Percentiles rank a stretch among this genome's conserved stretches.
Conservation (phyloP, 345 rosid species). For the Microcos paniculata region DNA sequence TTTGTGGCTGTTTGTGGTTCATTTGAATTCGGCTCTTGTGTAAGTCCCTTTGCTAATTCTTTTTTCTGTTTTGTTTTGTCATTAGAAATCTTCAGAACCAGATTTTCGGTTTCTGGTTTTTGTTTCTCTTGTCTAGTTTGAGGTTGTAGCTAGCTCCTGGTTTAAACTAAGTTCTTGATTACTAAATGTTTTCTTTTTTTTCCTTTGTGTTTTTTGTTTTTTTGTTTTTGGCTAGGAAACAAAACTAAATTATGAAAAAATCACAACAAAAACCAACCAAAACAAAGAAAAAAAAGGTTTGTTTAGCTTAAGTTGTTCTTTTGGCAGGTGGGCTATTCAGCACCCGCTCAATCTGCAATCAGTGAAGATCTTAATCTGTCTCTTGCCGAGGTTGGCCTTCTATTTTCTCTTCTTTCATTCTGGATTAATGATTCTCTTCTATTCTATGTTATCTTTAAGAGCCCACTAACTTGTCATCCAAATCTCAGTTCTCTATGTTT, state of each 20-base stretch:
- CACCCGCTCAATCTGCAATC: conserved; percentile 85
- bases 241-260: conserved; percentile 14
- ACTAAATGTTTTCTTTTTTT: conserved; percentile 26
- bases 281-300: conserved; percentile 20
- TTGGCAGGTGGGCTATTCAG: conserved; percentile 93
- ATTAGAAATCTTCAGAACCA: neutral
- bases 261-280: conserved; percentile 4
- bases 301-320: conserved; percentile 46
- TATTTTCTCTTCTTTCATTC: neutral
- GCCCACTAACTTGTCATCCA: neutral
- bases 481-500: conserved; percentile 79
- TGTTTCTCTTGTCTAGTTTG: neutral
- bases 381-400: conserved; percentile 56
- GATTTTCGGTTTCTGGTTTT: neutral
- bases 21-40: conserved; percentile 89
- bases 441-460: neutral
- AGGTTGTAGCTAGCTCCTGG: conserved; percentile 18
- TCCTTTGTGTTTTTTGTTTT: neutral
- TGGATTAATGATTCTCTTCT: neutral
- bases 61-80: neutral
- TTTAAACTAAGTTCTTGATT: conserved; percentile 25
- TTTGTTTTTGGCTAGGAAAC: conserved; percentile 28
- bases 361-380: conserved; percentile 79
- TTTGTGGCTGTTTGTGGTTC: conserved; percentile 87
- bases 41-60: conserved; percentile 37